A percentile compares a stretch with the other conserved stretches of the same genome.
Evolutionary conservation across 2,329 filamentous ascomycete genomes (phyloP).

Genomic region (Trichophyton benhamiae): DNA sequence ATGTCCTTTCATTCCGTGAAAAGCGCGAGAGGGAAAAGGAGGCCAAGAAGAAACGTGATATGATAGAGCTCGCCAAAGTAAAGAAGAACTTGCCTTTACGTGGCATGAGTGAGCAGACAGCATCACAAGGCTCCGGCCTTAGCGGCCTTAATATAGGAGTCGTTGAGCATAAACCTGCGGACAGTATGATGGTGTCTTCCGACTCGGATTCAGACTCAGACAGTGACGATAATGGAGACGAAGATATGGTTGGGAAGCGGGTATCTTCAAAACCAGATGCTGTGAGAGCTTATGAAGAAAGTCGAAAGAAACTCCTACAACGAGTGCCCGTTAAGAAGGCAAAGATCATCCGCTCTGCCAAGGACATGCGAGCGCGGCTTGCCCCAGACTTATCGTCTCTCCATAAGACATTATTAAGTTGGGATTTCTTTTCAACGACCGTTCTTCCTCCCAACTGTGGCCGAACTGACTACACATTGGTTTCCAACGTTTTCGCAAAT

Average conservation of each 20-base stretch:
- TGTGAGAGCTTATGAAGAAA: slow-evolving; percentile 37
- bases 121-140: slow-evolving; percentile 67
- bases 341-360: slow-evolving; percentile 66
- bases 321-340: slow-evolving; percentile 71
- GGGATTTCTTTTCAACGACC: slow-evolving; percentile 87
- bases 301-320: slow-evolving; percentile 38
- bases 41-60: slow-evolving; percentile 59
- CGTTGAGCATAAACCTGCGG: slow-evolving; percentile 62
- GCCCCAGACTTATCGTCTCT: slow-evolving; percentile 76
- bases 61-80: slow-evolving; percentile 57
- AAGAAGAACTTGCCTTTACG: slow-evolving; percentile 43
- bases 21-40: slow-evolving; percentile 64
- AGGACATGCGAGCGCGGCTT: slow-evolving; percentile 87
- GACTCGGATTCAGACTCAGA: slow-evolving; percentile 55
- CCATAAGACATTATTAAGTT: slow-evolving; percentile 75
- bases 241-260: slow-evolving; percentile 33
- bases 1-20: slow-evolving; percentile 52
- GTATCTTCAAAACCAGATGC: slow-evolving; percentile 28
- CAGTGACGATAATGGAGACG: slow-evolving; percentile 60
- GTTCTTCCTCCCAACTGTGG: slow-evolving; percentile 67
- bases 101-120: slow-evolving; percentile 43
- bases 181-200: slow-evolving; percentile 80
- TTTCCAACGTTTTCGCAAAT: slow-evolving; percentile 65
- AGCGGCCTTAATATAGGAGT: slow-evolving; percentile 59
- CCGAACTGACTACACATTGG: slow-evolving; percentile 58